phyloP scores from a whole-genome alignment of 2,329 filamentous ascomycete genomes.

The Aspergillus tanneri region DNA sequence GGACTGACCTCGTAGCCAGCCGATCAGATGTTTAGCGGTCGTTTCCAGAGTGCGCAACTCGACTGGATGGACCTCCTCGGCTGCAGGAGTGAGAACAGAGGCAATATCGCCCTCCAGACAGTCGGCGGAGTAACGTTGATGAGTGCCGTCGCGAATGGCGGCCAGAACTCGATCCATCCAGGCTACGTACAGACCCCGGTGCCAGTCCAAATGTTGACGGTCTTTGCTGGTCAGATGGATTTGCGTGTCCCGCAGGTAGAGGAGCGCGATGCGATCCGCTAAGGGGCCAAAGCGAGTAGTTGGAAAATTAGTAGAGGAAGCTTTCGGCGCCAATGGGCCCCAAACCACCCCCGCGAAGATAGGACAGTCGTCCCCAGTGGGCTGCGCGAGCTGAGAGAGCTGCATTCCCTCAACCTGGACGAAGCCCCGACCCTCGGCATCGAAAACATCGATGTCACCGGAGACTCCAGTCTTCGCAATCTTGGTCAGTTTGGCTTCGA shows the following conservation, averaged over 20 bases:
- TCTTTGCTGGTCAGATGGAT: background rate
- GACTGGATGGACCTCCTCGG: background rate
- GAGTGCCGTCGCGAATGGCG: background rate
- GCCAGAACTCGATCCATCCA: conserved; percentile 8
- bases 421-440: background rate
- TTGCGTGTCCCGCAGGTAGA: conserved; percentile 1
- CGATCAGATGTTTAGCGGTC: background rate
- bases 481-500: background rate
- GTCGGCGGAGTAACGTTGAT: background rate
- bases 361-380: background rate
- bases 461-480: background rate
- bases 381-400: background rate
- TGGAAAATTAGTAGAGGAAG: background rate
- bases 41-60: background rate
- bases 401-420: conserved; percentile 8
- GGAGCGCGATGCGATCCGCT: background rate
- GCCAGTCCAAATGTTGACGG: background rate
- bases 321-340: background rate
- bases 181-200: background rate
- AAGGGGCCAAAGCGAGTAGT: background rate
- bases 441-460: conserved; percentile 10
- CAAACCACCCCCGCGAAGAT: conserved; percentile 1
- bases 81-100: background rate
- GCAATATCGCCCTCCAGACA: background rate
- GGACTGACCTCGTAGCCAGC: conserved; percentile 1